These are phyloP conservation scores for Candida boidinii DNA, from an alignment of 805 yeast species.

Conservation along the genomic window DNA sequence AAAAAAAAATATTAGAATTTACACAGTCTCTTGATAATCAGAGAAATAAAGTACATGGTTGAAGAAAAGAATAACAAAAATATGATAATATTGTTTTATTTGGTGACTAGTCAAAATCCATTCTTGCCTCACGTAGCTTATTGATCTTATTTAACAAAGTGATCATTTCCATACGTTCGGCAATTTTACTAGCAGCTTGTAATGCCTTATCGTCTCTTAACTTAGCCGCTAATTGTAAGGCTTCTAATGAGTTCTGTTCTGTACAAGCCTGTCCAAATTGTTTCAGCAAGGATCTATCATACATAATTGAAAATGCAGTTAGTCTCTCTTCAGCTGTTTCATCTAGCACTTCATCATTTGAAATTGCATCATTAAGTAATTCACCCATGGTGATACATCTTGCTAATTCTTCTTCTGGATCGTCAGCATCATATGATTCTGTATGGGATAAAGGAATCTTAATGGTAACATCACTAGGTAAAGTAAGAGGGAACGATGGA, in stretches of 20 bases:
- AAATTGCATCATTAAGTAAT: constrained; percentile 47
- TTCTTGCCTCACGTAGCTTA: constrained; percentile 42
- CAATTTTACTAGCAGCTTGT: constrained; percentile 76
- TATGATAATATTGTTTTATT: too few species aligned
- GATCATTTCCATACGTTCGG: constrained; percentile 58
- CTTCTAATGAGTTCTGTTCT: constrained; percentile 54
- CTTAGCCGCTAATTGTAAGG: constrained; percentile 59
- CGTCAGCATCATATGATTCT: constrained; percentile 16
- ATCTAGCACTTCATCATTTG: constrained; percentile 27
- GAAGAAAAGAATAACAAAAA: too few species aligned
- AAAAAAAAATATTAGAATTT: too few species aligned
- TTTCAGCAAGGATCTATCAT: constrained; percentile 73
- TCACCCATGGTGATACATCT: constrained; percentile 55
- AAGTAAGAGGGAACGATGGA: constrained; percentile 79
- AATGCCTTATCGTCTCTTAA: constrained; percentile 73
- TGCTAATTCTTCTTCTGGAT: constrained; percentile 58
- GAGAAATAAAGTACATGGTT: too few species aligned
- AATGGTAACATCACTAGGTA: constrained; percentile 72
- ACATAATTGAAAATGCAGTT: constrained; percentile 40
- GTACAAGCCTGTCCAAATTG: constrained; percentile 69
- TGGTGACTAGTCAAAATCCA: constrained; percentile 20
- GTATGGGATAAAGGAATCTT: constrained; percentile 47
- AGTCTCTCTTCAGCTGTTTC: constrained; percentile 38
- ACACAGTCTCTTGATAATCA: too few species aligned
- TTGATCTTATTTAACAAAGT: constrained; percentile 46